Evolutionary conservation across 495 filamentous ascomycete genomes (phyloP), one percentile per base, ranked within the genome.

Genomic region (Parathielavia appendiculata): DNA sequence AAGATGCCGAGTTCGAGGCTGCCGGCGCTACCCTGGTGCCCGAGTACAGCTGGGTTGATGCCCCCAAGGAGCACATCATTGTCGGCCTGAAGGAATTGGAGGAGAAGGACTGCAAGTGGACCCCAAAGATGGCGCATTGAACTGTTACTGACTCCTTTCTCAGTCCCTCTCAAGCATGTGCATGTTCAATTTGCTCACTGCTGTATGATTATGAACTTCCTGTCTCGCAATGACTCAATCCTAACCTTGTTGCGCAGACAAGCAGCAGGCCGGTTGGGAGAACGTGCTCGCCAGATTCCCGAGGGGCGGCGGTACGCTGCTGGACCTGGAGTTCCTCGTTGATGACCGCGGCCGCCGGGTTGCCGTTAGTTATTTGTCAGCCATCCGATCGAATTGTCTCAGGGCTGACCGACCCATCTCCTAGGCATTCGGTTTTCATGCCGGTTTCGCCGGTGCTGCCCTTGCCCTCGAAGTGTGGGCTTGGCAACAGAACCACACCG

Each of bases 51-150:
- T 97, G 93, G 92, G 78, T 69, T 17, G 73, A 81, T 54, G 89
- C 85, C 0, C 90, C 93, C 22, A 76, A 79, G 61, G 83, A 90
- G 57, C 83, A 92, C 66, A 89, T 91, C 66, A 90, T 95, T 64
- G 79, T 97, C 59, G 92, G 93, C 39, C 79, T 98, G 49, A 98
- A 98, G 81, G 93, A 97, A 76, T 80, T 97, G 16, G 89, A 89
- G 8, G 91, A 95, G 67, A 87, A 95, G 64, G 83, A 86, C 35
- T 91, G 81, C 79, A 71, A 73, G 77, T 70, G 22, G 17, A 46
- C 10, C 7, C 10, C 44, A 14, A 30, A 34, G 13, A 14, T 38
- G 13, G 10, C 2, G 1, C 11, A 17, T 2, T 44, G 13, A 48
- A 36, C 22, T 35, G 22, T 20, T 13, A 19, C 59, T 57, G 23